Evolutionary conservation across 2,329 filamentous ascomycete species (phyloP), one percentile per base, ranked within the genome.

Genomic region (Ophiostoma sp.): DNA sequence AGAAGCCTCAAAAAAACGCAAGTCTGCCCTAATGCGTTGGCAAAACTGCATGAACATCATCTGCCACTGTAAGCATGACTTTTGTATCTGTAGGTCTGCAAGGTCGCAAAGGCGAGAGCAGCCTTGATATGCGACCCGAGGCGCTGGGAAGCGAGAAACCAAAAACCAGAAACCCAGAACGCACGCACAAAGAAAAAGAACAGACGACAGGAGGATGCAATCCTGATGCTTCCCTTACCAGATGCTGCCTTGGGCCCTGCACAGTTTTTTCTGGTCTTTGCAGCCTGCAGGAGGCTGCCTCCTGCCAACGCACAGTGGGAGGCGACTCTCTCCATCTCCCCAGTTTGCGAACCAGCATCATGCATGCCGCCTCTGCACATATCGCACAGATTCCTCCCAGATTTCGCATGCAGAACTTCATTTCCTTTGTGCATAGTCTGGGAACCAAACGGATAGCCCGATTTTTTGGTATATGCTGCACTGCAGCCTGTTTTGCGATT

Each of bases 221-320:
- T 68, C 64, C 64, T 50, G 42, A 15, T 50, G 42, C 42, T 48
- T 33, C 25, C 42, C 42, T 50, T 50, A 25, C 64, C 17, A 33
- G 45, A 50, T 68, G 42, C 64, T 48, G 22, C 25, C 25, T 22
- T 9, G 33, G n/a, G 28, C 28, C 25, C n/a, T 33, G n/a, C 15
- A 8, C 31, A 25, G 15, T 19, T 2, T 36, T 31, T 12, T 36
- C 6, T 50, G 8, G 17, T 12, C 15, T n/a, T 50, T 9, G 19
- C n/a, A 19, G n/a, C 55, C 71, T 72, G 71, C 71, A 72, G 71
- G 36, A 68, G 71, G 71, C 71, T 72, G 71, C 71, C 71, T 72
- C 71, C 61, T 25, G 66, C 69, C 68, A 55, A 17, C 33, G 28
- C 70, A 69, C 19, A 66, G 36, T 39, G 12, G 22, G 15, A 50